Base-by-base conservation (phyloP, 768 basidiomycete genomes). In the Lactifluus hygrophoroides region DNA sequence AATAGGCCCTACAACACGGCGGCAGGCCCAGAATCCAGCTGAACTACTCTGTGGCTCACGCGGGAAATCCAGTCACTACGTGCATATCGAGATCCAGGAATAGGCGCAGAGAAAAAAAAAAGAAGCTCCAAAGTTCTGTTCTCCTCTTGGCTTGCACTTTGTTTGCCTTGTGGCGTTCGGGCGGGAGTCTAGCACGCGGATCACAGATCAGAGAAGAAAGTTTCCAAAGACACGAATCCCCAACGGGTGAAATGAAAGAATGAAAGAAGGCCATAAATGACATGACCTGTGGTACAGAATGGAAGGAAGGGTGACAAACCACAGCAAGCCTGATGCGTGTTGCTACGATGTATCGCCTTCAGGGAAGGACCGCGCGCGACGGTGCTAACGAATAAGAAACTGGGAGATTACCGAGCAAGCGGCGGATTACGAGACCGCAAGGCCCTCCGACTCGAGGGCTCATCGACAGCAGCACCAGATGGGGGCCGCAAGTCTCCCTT, bases 401-500 rank as follows among this genome's bases (percentile, higher is more conserved):
- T 16, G 14, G 19, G 6, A n/a, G 7, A 32, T 51, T 19, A 56
- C 51, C 54, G 43, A n/a, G 10, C n/a, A 60, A 30, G 32, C 16
- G 48, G 43, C 34, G 28, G 32, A 28, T 50, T 51, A 21, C 58
- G 58, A 14, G 16, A 10, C 35, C 58, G 58, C 30, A 60, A n/a
- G 34, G 17, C 17, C 42, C 58, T 60, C 35, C 58, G 48, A 34
- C 30, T 51, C n/a, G 48, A 30, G 17, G 27, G 37, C n/a, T 9
- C 21, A 28, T 42, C 32, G 19, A 43, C 16, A 17, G 25, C 21
- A 49, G 27, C 19, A 43, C 21, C 25, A 16, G 17, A 55, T 44
- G 25, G 47, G 35, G 34, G 21, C 19, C 57, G 34, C 19, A 64
- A 62, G 11, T 66, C 57, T 54, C 63, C 58, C 34, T 47, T 63